These are phyloP conservation scores for Thielaviopsis ethacetica DNA, from an alignment of 2,329 filamentous ascomycete genomes.

Conservation along the genomic window DNA sequence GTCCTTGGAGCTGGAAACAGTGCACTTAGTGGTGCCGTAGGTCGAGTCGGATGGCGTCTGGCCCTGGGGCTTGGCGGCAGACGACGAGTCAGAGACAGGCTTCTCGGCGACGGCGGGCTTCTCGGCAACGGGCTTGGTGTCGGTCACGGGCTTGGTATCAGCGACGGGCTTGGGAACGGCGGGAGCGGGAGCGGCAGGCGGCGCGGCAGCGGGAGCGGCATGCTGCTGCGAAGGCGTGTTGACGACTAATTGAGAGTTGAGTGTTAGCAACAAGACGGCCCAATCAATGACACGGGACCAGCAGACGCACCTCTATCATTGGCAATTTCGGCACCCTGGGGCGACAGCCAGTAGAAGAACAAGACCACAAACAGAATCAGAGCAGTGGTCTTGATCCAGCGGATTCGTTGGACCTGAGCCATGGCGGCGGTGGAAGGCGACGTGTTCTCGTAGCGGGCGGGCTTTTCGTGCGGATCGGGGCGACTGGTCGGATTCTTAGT, in stretches of 20 bases:
- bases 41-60: slow-evolving; percentile 43
- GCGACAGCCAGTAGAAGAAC: slow-evolving; percentile 48
- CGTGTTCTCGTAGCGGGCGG: slow-evolving; percentile 36
- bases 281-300: background rate
- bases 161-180: slow-evolving; percentile 6
- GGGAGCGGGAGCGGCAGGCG: background rate
- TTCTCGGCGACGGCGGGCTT: slow-evolving; percentile 7
- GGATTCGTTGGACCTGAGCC: slow-evolving; percentile 47
- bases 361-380: slow-evolving; percentile 43
- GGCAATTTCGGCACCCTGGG: slow-evolving; percentile 38
- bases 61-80: slow-evolving; percentile 19
- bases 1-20: slow-evolving; percentile 64
- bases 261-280: background rate
- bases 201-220: slow-evolving; percentile 10
- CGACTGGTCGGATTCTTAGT: slow-evolving; percentile 36
- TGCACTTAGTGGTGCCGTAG: slow-evolving; percentile 58
- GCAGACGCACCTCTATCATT: slow-evolving; percentile 23
- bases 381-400: slow-evolving; percentile 49
- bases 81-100: background rate
- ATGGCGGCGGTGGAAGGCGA: slow-evolving; percentile 27
- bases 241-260: background rate
- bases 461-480: slow-evolving; percentile 49
- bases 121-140: slow-evolving; percentile 4
- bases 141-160: slow-evolving; percentile 8
- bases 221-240: slow-evolving; percentile 14